Conservation (phyloP, 345 rosid genomes). For the Citrus maxima region DNA sequence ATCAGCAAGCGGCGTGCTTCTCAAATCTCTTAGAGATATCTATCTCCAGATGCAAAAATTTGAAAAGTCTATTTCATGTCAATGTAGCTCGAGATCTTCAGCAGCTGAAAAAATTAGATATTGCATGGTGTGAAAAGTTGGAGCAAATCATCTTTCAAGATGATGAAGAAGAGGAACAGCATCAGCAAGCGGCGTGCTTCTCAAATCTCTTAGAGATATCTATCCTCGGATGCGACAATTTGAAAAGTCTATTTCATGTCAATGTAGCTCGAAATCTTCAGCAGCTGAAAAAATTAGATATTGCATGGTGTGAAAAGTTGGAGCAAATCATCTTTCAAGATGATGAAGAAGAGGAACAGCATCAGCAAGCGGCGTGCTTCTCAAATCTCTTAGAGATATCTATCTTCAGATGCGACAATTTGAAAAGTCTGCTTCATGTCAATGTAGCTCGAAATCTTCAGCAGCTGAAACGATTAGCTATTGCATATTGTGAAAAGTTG, state of each 20-base stretch:
- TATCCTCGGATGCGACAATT: fast-evolving
- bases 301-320: too few species aligned
- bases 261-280: neutral
- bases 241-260: neutral
- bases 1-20: too few species aligned
- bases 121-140: neutral
- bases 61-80: neutral
- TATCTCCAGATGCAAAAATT: neutral
- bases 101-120: neutral
- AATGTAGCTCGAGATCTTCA: neutral
- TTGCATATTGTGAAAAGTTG: fast-evolving
- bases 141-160: neutral
- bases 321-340: neutral
- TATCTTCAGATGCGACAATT: fast-evolving
- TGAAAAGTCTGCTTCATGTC: neutral
- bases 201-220: neutral
- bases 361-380: too few species aligned
- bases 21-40: neutral
- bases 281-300: neutral
- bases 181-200: too few species aligned
- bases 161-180: neutral
- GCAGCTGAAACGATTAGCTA: neutral
- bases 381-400: neutral
- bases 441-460: neutral
- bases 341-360: neutral